Conservation (phyloP, 305 asterid species). For the Fraxinus sp. region DNA sequence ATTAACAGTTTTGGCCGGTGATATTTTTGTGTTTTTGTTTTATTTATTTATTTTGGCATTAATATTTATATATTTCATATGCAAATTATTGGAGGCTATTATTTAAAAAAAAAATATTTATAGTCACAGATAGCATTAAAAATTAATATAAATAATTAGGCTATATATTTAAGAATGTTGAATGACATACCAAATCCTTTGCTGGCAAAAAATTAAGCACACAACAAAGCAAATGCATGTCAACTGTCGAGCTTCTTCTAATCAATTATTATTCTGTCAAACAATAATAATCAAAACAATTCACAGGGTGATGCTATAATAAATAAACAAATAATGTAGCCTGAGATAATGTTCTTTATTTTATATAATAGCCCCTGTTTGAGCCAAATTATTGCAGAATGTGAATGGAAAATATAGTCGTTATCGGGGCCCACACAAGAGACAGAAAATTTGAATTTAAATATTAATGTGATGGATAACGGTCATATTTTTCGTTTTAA, state of each 20-base stretch:
- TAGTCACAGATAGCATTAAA: background rate
- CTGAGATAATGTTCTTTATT: background rate
- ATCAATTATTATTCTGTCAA: constrained; percentile 20
- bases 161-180: background rate
- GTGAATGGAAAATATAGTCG: too few species aligned
- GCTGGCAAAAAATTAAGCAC: constrained; percentile 32
- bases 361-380: background rate
- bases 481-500: too few species aligned
- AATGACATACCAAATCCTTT: constrained; percentile 4
- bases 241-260: constrained; percentile 26
- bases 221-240: constrained; percentile 21
- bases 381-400: too few species aligned
- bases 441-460: too few species aligned
- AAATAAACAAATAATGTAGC: background rate
- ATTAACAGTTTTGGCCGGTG: constrained; percentile 4
- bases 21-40: background rate
- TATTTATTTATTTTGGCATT: background rate
- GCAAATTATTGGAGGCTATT: background rate
- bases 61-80: background rate
- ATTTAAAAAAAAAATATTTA: background rate
- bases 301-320: background rate
- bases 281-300: constrained; percentile 10
- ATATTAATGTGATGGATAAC: too few species aligned
- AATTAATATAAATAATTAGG: background rate
- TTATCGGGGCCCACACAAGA: too few species aligned